phyloP scores from a whole-genome alignment of 2,329 filamentous ascomycete genomes.

The Talaromyces albobiverticillius region DNA sequence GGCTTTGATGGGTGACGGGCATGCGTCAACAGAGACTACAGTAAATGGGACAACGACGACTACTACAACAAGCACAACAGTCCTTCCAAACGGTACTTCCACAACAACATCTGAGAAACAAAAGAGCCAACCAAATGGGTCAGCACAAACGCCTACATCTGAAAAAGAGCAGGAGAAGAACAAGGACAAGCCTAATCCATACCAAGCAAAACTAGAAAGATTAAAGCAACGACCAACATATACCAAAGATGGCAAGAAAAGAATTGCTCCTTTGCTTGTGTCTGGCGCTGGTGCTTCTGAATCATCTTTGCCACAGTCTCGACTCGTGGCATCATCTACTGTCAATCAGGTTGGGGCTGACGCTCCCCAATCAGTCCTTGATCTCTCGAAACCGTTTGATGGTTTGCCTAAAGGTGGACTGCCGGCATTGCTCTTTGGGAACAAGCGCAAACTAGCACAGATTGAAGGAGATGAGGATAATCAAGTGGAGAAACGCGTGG shows the following conservation, averaged over 20 bases:
- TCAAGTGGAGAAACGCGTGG: constrained; percentile 58
- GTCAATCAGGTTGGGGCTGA: constrained; percentile 65
- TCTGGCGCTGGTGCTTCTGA: constrained; percentile 84
- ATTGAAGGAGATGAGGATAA: constrained; percentile 74
- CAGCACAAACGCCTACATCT: constrained; percentile 25
- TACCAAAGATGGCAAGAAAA: constrained; percentile 95
- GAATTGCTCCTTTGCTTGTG: constrained; percentile 86
- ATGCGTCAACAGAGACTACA: constrained; percentile 52
- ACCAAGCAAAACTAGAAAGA: constrained; percentile 60
- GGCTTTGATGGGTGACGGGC: constrained; percentile 88
- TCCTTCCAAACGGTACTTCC: constrained; percentile 44
- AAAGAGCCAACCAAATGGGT: constrained; percentile 37
- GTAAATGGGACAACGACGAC: constrained; percentile 42
- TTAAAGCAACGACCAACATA: constrained; percentile 91
- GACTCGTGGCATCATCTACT: constrained; percentile 74
- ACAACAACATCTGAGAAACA: constrained; percentile 29
- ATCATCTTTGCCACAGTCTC: constrained; percentile 83
- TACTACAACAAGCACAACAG: not conserved
- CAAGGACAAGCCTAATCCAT: constrained; percentile 49
- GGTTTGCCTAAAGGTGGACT: constrained; percentile 88
- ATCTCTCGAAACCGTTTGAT: constrained; percentile 91
- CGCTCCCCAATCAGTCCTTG: constrained; percentile 75
- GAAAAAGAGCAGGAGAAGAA: constrained; percentile 36
- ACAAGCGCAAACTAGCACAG: constrained; percentile 78
- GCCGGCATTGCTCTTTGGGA: constrained; percentile 80